Evolutionary conservation across 257 asterid species (phyloP).

Genomic region (Solanum commersonii): DNA sequence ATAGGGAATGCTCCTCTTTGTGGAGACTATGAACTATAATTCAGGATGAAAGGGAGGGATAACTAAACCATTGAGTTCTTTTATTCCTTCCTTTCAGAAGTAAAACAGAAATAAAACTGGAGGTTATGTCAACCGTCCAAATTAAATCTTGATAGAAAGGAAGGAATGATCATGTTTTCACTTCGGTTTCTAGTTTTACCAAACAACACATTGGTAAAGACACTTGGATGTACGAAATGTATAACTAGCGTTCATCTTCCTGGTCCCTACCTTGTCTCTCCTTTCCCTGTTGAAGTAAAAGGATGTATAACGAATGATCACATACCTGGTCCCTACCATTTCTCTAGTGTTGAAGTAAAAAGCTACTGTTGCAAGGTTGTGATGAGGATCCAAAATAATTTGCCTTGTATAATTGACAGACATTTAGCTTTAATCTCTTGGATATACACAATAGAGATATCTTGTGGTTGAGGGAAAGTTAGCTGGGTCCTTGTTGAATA

Average conservation of each 20-base stretch:
- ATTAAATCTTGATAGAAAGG: not conserved
- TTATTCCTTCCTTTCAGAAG: not conserved
- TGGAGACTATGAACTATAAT: not conserved
- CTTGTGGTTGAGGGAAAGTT: not conserved
- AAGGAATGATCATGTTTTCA: not conserved
- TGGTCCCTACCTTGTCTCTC: not conserved
- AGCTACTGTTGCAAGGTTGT: not conserved
- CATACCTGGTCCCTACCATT: not conserved
- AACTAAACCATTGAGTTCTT: not conserved
- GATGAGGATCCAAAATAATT: not conserved
- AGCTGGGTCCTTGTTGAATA: not conserved
- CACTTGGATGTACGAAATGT: not conserved
- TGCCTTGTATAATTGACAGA: not conserved
- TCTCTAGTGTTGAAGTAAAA: not conserved
- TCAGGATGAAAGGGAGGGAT: not conserved
- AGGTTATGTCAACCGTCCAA: not conserved
- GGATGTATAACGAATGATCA: not conserved
- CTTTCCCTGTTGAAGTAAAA: not conserved
- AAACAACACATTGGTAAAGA: not conserved
- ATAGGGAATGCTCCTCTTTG: not conserved
- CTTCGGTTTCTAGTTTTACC: not conserved
- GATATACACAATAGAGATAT: not conserved
- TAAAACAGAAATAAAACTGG: not conserved
- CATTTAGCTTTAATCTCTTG: not conserved
- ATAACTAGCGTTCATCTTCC: not conserved